Conservation (phyloP, 495 filamentous ascomycete species). For the Penicillium angulare region DNA sequence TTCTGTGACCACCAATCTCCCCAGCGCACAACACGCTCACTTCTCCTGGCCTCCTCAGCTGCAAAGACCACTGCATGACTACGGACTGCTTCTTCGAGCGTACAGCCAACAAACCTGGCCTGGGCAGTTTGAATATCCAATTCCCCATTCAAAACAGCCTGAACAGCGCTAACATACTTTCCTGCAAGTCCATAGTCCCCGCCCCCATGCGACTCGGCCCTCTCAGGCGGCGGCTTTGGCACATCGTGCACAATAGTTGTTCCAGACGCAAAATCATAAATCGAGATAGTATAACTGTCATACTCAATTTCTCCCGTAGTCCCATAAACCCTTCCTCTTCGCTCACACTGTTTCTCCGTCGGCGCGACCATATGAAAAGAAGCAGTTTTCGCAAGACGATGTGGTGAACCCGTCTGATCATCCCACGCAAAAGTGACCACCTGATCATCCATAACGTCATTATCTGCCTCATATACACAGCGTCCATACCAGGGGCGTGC, state of each 20-base stretch:
- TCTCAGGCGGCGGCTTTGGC: constrained; percentile 36
- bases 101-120: constrained; percentile 71
- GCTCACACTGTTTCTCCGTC: constrained; percentile 80
- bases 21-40: constrained; percentile 73
- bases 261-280: constrained; percentile 39
- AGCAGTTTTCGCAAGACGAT: constrained; percentile 71
- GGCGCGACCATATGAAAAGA: constrained; percentile 92
- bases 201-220: constrained; percentile 66
- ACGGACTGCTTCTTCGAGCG: constrained; percentile 76
- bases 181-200: constrained; percentile 80
- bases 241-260: constrained; percentile 26
- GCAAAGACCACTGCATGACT: constrained; percentile 95
- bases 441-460: constrained; percentile 88
- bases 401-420: constrained; percentile 37
- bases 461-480: constrained; percentile 91
- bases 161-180: constrained; percentile 78
- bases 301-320: constrained; percentile 82
- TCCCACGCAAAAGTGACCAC: constrained; percentile 84
- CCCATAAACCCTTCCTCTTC: constrained; percentile 81
- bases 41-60: constrained; percentile 78
- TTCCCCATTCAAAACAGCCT: constrained; percentile 69
- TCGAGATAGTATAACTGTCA: constrained; percentile 45
- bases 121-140: constrained; percentile 73
- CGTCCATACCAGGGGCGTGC: constrained; percentile 80
- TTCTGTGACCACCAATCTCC: constrained; percentile 71